Evolutionary conservation across 805 yeast genomes (phyloP).

Genomic region (Wickerhamiella sorbophila): DNA sequence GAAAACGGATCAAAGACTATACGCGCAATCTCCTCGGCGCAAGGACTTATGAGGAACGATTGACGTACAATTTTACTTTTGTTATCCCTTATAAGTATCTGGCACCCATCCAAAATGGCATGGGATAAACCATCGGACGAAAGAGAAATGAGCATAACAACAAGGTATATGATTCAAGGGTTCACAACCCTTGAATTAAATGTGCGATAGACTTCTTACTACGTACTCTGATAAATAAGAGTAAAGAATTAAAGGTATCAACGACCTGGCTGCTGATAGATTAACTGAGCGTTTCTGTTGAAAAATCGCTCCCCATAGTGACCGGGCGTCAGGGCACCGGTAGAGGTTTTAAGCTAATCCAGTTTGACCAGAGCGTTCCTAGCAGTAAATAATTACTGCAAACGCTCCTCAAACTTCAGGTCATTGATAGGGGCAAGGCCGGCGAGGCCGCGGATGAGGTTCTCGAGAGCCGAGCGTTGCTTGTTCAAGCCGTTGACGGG

Average conservation of each 20-base stretch:
- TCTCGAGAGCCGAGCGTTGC: constrained; percentile 86
- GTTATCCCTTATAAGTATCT: too few species aligned
- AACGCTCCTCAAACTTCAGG: constrained; percentile 87
- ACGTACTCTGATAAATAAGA: not conserved
- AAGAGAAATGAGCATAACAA: too few species aligned
- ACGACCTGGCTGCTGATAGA: constrained; percentile 2
- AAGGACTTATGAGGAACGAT: too few species aligned
- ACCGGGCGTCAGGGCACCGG: not conserved
- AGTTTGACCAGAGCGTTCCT: not conserved
- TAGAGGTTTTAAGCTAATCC: not conserved
- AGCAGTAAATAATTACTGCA: constrained; percentile 17
- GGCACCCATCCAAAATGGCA: too few species aligned
- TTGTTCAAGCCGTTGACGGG: constrained; percentile 89
- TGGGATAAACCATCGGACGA: too few species aligned
- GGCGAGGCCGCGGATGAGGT: constrained; percentile 73
- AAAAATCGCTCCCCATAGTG: too few species aligned
- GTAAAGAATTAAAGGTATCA: not conserved
- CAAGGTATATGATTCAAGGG: too few species aligned
- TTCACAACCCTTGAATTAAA: too few species aligned
- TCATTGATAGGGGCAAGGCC: constrained; percentile 87
- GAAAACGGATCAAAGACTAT: too few species aligned
- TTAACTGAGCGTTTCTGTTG: not conserved
- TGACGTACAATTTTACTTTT: too few species aligned
- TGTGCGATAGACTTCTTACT: too few species aligned
- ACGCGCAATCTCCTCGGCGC: too few species aligned